Evolutionary conservation across 2,329 filamentous ascomycete species (phyloP).

Genomic region (Simplicillium sp.): DNA sequence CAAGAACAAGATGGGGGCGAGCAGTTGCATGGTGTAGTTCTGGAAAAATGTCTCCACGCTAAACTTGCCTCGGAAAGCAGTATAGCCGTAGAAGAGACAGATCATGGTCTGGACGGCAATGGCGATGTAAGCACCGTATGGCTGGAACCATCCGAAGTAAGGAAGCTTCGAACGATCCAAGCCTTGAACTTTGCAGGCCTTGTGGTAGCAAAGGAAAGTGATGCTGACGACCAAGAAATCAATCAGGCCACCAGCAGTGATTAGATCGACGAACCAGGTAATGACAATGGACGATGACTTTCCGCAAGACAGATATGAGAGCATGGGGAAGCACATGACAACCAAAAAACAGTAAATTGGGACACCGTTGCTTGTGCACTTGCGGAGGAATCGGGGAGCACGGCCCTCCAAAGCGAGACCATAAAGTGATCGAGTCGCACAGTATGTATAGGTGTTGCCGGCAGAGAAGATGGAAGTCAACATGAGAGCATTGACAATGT

Average conservation of each 20-base stretch:
- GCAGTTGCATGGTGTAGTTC: slow-evolving; percentile 48
- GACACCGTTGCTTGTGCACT: slow-evolving; percentile 51
- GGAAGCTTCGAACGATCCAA: slow-evolving; percentile 43
- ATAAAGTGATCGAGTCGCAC: slow-evolving; percentile 38
- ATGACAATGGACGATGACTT: slow-evolving; percentile 38
- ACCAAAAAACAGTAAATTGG: slow-evolving; percentile 48
- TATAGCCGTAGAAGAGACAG: slow-evolving; percentile 46
- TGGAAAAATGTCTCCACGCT: slow-evolving; percentile 34
- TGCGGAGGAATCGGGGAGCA: slow-evolving; percentile 41
- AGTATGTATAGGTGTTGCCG: slow-evolving; percentile 43
- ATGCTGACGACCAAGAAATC: slow-evolving; percentile 48
- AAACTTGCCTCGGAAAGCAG: slow-evolving; percentile 36
- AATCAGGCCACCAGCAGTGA: slow-evolving; percentile 49
- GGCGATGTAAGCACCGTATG: slow-evolving; percentile 42
- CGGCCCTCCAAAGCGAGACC: slow-evolving; percentile 40
- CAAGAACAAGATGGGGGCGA: slow-evolving; percentile 42
- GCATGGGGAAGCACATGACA: slow-evolving; percentile 42
- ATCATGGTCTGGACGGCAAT: slow-evolving; percentile 30
- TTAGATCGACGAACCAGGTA: slow-evolving; percentile 44
- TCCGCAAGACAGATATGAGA: slow-evolving; percentile 42
- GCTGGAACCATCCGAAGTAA: slow-evolving; percentile 50
- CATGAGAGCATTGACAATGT: slow-evolving; percentile 46
- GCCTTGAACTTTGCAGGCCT: slow-evolving; percentile 42
- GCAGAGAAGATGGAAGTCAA: slow-evolving; percentile 34
- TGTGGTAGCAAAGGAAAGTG: slow-evolving; percentile 37